A percentile compares a stretch with the other conserved stretches of the same genome.
Evolutionary conservation across 805 yeast genomes (phyloP).

Genomic region (Ogataea corticis): DNA sequence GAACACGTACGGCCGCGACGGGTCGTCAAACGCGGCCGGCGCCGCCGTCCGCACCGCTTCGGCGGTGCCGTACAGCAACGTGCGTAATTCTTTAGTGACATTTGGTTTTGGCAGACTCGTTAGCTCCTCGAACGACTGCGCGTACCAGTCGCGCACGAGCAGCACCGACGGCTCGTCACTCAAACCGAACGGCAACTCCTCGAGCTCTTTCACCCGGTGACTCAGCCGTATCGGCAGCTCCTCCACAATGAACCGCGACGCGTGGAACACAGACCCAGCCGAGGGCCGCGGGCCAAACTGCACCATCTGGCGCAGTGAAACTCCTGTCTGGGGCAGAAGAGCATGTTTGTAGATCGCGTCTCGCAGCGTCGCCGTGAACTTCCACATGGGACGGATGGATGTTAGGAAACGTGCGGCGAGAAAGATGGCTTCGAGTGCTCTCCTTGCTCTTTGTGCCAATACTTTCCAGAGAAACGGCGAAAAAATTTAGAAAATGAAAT

Average conservation of each 20-base stretch:
- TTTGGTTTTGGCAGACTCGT: constrained; percentile 62
- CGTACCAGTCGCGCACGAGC: constrained; percentile 85
- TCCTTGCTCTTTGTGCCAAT: too few species aligned
- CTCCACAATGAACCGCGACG: constrained; percentile 80
- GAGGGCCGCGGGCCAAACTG: constrained; percentile 81
- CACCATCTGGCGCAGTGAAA: constrained; percentile 85
- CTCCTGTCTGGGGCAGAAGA: constrained; percentile 76
- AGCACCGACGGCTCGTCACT: constrained; percentile 71
- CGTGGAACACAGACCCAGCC: constrained; percentile 77
- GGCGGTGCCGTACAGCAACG: constrained; percentile 32
- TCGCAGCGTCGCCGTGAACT: constrained; percentile 48
- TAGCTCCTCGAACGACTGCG: constrained; percentile 83
- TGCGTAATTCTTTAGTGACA: constrained; percentile 43
- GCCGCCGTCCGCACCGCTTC: background rate
- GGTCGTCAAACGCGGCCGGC: constrained; percentile 12
- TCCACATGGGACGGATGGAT: too few species aligned
- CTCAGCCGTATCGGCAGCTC: constrained; percentile 88
- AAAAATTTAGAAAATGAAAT: too few species aligned
- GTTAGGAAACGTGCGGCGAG: too few species aligned
- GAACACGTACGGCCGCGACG: constrained; percentile 24
- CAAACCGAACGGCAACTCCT: constrained; percentile 74
- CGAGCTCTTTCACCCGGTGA: constrained; percentile 81
- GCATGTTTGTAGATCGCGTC: constrained; percentile 66
- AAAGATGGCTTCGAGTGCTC: too few species aligned
- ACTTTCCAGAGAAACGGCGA: too few species aligned